Conservation (phyloP, 768 basidiomycete genomes). For the Floccularia luteovirens region DNA sequence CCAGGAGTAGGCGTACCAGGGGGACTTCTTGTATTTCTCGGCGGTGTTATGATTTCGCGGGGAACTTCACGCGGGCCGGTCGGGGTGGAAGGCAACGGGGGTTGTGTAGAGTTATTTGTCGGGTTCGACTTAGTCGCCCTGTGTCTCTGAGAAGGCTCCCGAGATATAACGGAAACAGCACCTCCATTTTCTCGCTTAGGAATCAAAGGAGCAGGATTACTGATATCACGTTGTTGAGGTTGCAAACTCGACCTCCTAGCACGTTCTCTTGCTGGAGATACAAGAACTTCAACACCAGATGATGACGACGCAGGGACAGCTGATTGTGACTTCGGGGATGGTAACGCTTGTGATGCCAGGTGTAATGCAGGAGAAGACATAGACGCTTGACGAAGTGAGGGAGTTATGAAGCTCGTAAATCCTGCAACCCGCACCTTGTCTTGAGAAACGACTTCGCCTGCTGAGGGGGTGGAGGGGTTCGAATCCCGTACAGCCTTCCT, state of each 20-base stretch:
- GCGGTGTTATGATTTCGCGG: constrained; percentile 28
- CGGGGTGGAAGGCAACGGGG: constrained; percentile 12
- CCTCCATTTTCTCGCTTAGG: constrained; percentile 8
- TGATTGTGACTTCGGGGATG: constrained; percentile 45
- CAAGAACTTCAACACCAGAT: constrained; percentile 33
- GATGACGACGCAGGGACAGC: constrained; percentile 39
- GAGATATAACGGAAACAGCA: constrained; percentile 6
- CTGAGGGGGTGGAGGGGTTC: constrained; percentile 29
- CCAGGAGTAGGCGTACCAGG: constrained; percentile 39
- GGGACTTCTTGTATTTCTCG: constrained; percentile 27
- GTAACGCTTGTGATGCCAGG: constrained; percentile 47
- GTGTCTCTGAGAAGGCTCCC: constrained; percentile 11
- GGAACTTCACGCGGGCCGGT: constrained; percentile 13
- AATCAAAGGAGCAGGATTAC: constrained; percentile 6
- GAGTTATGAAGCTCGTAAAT: constrained; percentile 51
- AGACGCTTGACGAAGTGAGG: constrained; percentile 62
- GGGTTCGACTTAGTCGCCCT: constrained; percentile 22
- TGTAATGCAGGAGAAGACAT: constrained; percentile 72
- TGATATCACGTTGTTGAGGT: constrained; percentile 14
- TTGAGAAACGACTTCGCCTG: constrained; percentile 13
- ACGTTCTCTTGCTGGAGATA: constrained; percentile 40
- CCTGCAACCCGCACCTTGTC: constrained; percentile 42
- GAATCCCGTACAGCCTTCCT: constrained; percentile 33
- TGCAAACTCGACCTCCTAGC: constrained; percentile 31
- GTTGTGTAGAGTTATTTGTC: constrained; percentile 15